These are phyloP conservation scores for Trichoderma sp. DNA, from an alignment of 2,329 filamentous ascomycete species.

Conservation along the genomic window DNA sequence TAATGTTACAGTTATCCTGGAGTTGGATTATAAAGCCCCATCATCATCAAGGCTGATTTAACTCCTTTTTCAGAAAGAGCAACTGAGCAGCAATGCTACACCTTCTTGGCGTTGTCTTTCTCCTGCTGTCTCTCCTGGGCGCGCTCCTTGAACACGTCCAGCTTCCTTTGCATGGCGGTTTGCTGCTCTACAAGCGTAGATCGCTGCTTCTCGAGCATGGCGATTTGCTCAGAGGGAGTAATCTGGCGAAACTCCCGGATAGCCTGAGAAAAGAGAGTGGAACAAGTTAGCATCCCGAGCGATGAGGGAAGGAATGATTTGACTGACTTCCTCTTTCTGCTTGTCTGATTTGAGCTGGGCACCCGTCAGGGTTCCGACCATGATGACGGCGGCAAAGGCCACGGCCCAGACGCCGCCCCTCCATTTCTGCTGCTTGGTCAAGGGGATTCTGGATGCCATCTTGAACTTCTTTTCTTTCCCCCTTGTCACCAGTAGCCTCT, in stretches of 20 bases:
- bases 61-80: neutral
- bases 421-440: slow-evolving; percentile 40
- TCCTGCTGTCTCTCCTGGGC: slow-evolving; percentile 42
- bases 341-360: slow-evolving; percentile 52
- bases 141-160: slow-evolving; percentile 43
- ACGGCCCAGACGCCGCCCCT: slow-evolving; percentile 44
- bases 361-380: slow-evolving; percentile 51
- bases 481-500: slow-evolving; percentile 32
- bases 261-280: slow-evolving; percentile 29
- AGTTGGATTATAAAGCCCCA: neutral
- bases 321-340: slow-evolving; percentile 47
- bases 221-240: slow-evolving; percentile 48
- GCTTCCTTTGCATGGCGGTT: slow-evolving; percentile 45
- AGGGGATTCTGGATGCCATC: slow-evolving; percentile 23
- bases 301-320: slow-evolving; percentile 1
- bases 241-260: slow-evolving; percentile 44
- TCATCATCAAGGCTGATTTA: neutral
- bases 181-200: slow-evolving; percentile 43
- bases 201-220: slow-evolving; percentile 47
- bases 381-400: slow-evolving; percentile 49
- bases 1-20: neutral
- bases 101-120: slow-evolving; percentile 27
- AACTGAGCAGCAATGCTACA: neutral
- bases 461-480: neutral
- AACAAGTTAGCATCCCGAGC: neutral